Evolutionary conservation across 2,329 filamentous ascomycete genomes (phyloP).

Genomic region (Dothideomycetes sp.): DNA sequence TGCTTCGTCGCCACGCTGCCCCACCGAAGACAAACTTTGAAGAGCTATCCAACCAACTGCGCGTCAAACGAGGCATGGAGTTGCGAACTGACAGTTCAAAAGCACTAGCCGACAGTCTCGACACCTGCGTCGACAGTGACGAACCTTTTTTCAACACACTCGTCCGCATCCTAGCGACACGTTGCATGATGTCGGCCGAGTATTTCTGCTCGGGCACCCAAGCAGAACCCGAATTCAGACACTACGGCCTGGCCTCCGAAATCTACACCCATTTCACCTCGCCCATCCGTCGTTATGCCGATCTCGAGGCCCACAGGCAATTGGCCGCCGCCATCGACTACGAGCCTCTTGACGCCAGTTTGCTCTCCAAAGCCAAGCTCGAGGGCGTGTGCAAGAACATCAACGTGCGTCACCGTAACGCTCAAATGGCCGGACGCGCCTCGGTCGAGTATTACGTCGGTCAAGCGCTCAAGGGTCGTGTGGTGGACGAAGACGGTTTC

Average conservation of each 20-base stretch:
- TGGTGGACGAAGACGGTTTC: conserved; percentile 79
- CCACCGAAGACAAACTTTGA: conserved; percentile 96
- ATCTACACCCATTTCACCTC: conserved; percentile 99
- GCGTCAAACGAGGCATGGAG: conserved; percentile 72
- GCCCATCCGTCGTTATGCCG: conserved; percentile 94
- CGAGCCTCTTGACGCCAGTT: conserved; percentile 70
- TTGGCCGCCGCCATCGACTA: conserved; percentile 93
- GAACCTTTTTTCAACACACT: conserved; percentile 99
- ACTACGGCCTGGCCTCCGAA: conserved; percentile 90
- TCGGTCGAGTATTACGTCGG: conserved; percentile 97
- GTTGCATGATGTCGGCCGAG: conserved; percentile 98
- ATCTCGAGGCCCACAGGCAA: conserved; percentile 87
- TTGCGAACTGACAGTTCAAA: conserved; percentile 78
- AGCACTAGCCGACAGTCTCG: conserved; percentile 86
- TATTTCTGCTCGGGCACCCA: conserved; percentile 96
- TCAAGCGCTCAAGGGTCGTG: conserved; percentile 75
- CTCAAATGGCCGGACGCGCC: conserved; percentile 86
- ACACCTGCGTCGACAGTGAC: conserved; percentile 65
- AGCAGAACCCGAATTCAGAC: conserved; percentile 85
- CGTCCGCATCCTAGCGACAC: conserved; percentile 91
- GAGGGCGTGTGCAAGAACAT: conserved; percentile 97
- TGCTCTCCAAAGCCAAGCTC: conserved; percentile 73
- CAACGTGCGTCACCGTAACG: conserved; percentile 93
- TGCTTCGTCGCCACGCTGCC: conserved; percentile 82
- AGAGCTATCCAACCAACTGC: conserved; percentile 82